Evolutionary conservation across 495 filamentous ascomycete genomes (phyloP).

Genomic region (Patellaria atrata): DNA sequence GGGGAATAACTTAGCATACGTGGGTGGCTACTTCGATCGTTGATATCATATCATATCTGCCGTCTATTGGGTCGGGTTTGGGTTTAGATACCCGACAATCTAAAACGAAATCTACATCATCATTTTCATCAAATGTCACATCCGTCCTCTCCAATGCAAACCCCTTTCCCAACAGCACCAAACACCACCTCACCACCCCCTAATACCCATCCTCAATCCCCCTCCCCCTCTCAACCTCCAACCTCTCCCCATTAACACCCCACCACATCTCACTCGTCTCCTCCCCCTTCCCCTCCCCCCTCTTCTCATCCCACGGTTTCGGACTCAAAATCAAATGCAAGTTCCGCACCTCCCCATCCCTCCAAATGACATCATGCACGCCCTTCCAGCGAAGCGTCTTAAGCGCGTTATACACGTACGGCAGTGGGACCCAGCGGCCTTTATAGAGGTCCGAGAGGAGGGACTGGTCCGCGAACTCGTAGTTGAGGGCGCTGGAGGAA

Average conservation of each 20-base stretch:
- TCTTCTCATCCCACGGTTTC: constrained; percentile 66
- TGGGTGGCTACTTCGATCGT: too few species aligned
- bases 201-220: constrained; percentile 33
- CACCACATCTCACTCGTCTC: constrained; percentile 56
- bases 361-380: constrained; percentile 61
- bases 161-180: too few species aligned
- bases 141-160: too few species aligned
- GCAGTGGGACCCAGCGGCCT: constrained; percentile 56
- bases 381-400: constrained; percentile 57
- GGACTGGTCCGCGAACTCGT: constrained; percentile 66
- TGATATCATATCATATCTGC: too few species aligned
- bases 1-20: too few species aligned
- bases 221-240: constrained; percentile 32
- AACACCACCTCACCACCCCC: too few species aligned
- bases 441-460: constrained; percentile 52
- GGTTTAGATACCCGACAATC: too few species aligned
- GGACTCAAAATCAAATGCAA: constrained; percentile 66
- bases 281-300: constrained; percentile 33
- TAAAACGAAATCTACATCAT: too few species aligned
- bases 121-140: too few species aligned
- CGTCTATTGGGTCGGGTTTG: too few species aligned
- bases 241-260: constrained; percentile 38
- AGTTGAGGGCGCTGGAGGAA: constrained; percentile 30
- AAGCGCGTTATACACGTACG: constrained; percentile 71
- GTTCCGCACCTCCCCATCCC: constrained; percentile 61